Base-by-base conservation (phyloP, 148 eudicot genomes). In the Heliamphora exappendiculata region DNA sequence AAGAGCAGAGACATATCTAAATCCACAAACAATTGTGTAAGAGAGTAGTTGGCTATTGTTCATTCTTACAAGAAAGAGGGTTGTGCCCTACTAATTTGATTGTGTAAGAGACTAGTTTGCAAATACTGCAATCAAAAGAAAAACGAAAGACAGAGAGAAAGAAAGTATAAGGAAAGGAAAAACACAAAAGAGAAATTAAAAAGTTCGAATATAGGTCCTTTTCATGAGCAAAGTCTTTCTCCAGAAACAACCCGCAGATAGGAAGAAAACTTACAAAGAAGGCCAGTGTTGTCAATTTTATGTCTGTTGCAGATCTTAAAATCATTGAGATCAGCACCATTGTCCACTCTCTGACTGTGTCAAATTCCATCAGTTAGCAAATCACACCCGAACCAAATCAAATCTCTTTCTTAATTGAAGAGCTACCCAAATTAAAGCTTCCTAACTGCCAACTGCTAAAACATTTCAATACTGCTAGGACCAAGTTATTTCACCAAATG, bases 241-340 rank as follows among this genome's bases (percentile, higher is more conserved):
- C 70, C 58, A 1, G 54, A 64, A 55, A 2, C 16, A 68, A 20
- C 62, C 57, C 75, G 53, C 20, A 12, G 45, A 60, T 41, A 57
- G 8, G 14, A 67, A 60, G 47, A 70, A 50, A 33, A 90, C 98
- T 93, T 88, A 90, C 98, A 94, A 42, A 94, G 94, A 79, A 94
- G 90, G 75, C 98, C 98, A 11, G 98, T 94, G 85, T 94, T 91
- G 85, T 94, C 97, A 78, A 94, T 91, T 75, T 90, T 87, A 79
- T 90, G 84, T 84, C 83, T 82, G 79, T 90, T 90, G 82, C 94
- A 94, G 76, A 91, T 84, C 74, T 88, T 88, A 78, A 90, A 91
- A 78, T 94, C 98, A 75, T 76, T 80, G 45, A 94, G 84, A 76
- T 68, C 78, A 64, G 86, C 84, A 77, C 73, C 6, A 50, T 73